Conservation (phyloP, 2,329 filamentous ascomycete genomes). For the Diplodia mutila region DNA sequence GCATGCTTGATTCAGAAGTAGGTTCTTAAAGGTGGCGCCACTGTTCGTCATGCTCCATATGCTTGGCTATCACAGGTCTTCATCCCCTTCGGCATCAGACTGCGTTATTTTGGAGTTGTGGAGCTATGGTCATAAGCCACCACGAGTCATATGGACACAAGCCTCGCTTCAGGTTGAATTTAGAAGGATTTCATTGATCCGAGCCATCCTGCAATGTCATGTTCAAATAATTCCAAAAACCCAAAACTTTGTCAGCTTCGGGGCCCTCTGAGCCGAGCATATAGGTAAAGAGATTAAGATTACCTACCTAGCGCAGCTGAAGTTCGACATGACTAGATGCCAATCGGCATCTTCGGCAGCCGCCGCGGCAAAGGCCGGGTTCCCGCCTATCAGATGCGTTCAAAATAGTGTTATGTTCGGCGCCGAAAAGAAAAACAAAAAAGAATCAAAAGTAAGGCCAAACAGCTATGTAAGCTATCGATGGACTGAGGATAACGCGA, state of each 20-base stretch:
- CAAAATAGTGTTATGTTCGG: slow-evolving; percentile 16
- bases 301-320: not conserved
- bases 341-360: slow-evolving; percentile 12
- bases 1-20: not conserved
- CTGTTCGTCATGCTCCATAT: not conserved
- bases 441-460: not conserved
- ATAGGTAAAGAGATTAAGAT: not conserved
- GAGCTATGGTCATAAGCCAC: not conserved
- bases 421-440: not conserved
- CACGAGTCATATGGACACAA: not conserved
- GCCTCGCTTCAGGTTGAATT: not conserved
- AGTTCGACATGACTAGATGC: not conserved
- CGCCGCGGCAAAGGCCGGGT: not conserved
- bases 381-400: slow-evolving; percentile 13
- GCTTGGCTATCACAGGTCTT: not conserved
- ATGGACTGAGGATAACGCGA: slow-evolving; percentile 3
- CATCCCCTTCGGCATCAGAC: not conserved
- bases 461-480: no score
- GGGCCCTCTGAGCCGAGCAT: not conserved
- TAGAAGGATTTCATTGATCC: not conserved
- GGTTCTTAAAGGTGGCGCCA: not conserved
- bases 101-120: not conserved
- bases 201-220: not conserved
- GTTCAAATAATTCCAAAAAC: not conserved
- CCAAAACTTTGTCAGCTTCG: not conserved